Conservation (phyloP, 1,139 yeast genomes). For the Debaryomycetaceae sp. region DNA sequence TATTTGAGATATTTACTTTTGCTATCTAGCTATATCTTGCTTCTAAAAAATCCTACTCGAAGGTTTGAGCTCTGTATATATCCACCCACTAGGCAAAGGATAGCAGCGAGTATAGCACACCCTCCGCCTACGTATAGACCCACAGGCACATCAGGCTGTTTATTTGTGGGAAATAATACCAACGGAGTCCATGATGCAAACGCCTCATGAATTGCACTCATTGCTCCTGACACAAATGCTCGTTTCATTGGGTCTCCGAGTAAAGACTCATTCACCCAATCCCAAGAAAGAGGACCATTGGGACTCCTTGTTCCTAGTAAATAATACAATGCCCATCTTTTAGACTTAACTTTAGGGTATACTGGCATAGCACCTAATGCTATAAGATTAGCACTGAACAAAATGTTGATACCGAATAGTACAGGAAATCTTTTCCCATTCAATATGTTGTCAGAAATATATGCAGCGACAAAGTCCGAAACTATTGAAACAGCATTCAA, state of each 20-base stretch:
- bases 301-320: background rate
- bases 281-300: background rate
- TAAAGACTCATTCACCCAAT: background rate
- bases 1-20: too few relatives aligned
- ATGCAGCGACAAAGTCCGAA: too few relatives aligned
- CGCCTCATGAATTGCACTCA: background rate
- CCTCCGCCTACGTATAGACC: too few relatives aligned
- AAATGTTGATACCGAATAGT: background rate
- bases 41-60: too few relatives aligned
- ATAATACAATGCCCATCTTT: background rate
- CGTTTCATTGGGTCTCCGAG: background rate
- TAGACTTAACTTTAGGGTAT: background rate
- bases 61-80: too few relatives aligned
- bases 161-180: background rate
- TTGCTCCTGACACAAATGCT: background rate
- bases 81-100: too few relatives aligned
- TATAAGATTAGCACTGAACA: background rate
- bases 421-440: background rate
- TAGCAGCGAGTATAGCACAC: too few relatives aligned
- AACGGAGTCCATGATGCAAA: background rate
- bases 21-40: too few relatives aligned
- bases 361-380: background rate
- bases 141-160: too few relatives aligned
- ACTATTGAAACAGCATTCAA: too few relatives aligned
- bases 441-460: background rate